Conservation (phyloP, 345 rosid species). For the Eucalyptus caleyi region DNA sequence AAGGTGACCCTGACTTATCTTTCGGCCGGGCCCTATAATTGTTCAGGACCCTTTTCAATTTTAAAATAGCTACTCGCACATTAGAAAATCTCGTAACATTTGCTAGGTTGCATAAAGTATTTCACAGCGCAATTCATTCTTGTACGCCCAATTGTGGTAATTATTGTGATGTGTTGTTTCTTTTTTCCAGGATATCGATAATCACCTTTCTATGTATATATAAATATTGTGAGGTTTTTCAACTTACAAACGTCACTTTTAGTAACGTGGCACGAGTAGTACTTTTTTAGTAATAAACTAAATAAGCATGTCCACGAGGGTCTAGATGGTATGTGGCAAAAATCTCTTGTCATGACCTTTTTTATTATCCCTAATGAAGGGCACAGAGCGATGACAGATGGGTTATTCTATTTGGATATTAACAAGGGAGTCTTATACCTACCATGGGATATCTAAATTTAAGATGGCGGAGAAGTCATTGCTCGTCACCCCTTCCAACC, state of each 20-base stretch:
- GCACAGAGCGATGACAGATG: not conserved
- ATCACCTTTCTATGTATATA: not conserved
- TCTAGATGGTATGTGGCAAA: not conserved
- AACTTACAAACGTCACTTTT: rapidly evolving
- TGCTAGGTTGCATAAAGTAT: not conserved
- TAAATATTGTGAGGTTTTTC: not conserved
- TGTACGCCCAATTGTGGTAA: not conserved
- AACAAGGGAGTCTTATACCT: not conserved
- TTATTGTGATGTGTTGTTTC: not conserved
- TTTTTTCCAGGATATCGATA: not conserved
- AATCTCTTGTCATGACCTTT: not conserved
- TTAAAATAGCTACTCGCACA: rapidly evolving
- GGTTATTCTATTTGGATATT: not conserved
- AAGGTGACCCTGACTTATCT: not conserved
- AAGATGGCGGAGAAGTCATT: rapidly evolving
- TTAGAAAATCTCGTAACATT: rapidly evolving
- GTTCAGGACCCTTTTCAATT: not conserved
- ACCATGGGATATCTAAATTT: not conserved
- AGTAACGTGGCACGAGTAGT: not conserved
- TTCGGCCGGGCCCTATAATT: not conserved
- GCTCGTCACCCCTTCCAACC: not conserved
- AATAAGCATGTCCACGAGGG: not conserved
- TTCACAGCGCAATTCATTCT: rapidly evolving
- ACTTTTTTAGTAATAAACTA: rapidly evolving
- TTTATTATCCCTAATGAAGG: not conserved